Percentiles rank a stretch among this genome's conserved stretches.
Evolutionary conservation across 2,329 filamentous ascomycete genomes (phyloP).

Genomic region (Cadophora gregata): DNA sequence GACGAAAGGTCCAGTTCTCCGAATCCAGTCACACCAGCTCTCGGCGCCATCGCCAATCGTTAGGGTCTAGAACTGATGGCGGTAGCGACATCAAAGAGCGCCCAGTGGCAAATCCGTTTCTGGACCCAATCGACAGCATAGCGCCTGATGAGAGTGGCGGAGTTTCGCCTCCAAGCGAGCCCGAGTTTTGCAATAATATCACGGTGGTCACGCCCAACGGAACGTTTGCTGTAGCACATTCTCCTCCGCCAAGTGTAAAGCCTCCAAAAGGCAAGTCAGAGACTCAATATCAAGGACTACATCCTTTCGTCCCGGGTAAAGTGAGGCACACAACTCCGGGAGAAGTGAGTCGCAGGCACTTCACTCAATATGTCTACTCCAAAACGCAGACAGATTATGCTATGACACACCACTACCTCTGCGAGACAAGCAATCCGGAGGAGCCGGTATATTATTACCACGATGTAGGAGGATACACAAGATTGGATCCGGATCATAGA

Average conservation of each 20-base stretch:
- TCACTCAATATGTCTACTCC: conserved; percentile 16
- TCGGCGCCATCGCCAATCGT: background rate
- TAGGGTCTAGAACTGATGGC: conserved; percentile 6
- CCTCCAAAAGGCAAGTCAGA: background rate
- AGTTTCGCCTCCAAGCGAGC: background rate
- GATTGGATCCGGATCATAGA: conserved; percentile 12
- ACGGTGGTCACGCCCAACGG: background rate
- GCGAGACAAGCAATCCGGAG: conserved; percentile 7
- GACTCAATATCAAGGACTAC: conserved; percentile 7
- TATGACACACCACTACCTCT: conserved; percentile 18
- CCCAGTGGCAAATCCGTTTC: conserved; percentile 1
- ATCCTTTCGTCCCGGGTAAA: conserved; percentile 16
- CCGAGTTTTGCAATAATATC: background rate
- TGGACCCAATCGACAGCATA: background rate
- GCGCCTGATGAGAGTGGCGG: background rate
- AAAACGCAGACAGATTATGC: background rate
- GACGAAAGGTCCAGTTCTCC: conserved; percentile 3
- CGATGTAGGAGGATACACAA: conserved; percentile 14
- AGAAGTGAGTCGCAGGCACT: conserved; percentile 4
- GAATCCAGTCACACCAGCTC: conserved; percentile 5
- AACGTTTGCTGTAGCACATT: conserved; percentile 3
- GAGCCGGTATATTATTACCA: conserved; percentile 19
- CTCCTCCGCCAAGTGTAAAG: background rate
- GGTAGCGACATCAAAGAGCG: background rate
- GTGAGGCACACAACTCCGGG: conserved; percentile 2